These are phyloP conservation scores for Melastoma candidum DNA, from an alignment of 441 rosid genomes.

Conservation along the genomic window DNA sequence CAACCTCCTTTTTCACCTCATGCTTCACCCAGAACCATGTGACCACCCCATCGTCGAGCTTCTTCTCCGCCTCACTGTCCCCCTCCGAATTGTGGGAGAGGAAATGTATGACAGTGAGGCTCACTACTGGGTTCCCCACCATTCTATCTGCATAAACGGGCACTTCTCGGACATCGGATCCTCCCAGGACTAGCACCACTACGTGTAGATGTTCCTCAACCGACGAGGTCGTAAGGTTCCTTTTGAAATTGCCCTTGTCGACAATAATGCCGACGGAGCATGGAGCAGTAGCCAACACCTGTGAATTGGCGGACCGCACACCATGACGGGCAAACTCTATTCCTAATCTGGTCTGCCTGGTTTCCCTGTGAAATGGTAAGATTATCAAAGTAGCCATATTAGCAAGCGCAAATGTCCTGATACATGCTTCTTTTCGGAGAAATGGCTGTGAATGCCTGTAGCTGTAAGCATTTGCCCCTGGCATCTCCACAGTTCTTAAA, in stretches of 20 bases:
- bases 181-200: constrained; percentile 34
- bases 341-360: no score
- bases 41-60: constrained; percentile 21
- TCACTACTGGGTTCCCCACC: constrained; percentile 16
- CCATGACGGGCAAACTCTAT: no score
- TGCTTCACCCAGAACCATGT: neutral
- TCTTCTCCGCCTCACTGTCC: constrained; percentile 23
- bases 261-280: constrained; percentile 49
- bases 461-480: no score
- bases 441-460: no score
- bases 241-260: constrained; percentile 10
- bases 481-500: constrained; percentile 6
- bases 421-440: no score
- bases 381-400: no score
- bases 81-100: constrained; percentile 8
- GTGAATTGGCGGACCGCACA: constrained; percentile 24
- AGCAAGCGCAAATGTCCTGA: no score
- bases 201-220: constrained; percentile 22
- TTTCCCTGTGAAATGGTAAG: no score
- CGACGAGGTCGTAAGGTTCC: neutral
- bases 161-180: constrained; percentile 33
- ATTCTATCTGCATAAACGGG: constrained; percentile 25
- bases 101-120: constrained; percentile 19
- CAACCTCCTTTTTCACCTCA: no score
- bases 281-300: constrained; percentile 40